A percentile compares a stretch with the other conserved stretches of the same genome.
Evolutionary conservation across 192 early-diverging fungal species (phyloP).

Genomic region (Coemansia sp.): DNA sequence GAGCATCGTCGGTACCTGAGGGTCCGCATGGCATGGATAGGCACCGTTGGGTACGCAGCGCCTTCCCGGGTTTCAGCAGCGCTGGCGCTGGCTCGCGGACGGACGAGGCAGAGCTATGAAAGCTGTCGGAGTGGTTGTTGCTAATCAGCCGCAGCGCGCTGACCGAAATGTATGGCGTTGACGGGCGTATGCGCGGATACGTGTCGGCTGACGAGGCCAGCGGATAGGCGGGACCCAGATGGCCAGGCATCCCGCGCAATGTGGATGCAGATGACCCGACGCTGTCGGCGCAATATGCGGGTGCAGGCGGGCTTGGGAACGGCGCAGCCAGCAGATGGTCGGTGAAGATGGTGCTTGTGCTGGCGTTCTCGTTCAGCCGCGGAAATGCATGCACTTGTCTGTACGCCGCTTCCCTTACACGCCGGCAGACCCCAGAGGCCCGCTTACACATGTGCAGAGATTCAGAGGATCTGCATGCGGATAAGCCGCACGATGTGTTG

Average conservation of each 20-base stretch:
- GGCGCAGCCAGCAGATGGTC: neutral
- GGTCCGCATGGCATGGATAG: slow-evolving; percentile 25
- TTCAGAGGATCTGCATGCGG: neutral
- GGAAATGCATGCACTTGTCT: slow-evolving; percentile 4
- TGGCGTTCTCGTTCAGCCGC: neutral
- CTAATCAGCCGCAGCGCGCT: slow-evolving; percentile 28
- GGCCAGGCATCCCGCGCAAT: slow-evolving; percentile 35
- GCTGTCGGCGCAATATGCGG: slow-evolving; percentile 1
- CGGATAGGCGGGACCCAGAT: slow-evolving; percentile 7
- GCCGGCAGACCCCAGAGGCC: neutral
- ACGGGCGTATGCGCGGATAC: slow-evolving; percentile 1
- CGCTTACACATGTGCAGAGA: neutral
- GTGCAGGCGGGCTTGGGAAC: slow-evolving; percentile 1
- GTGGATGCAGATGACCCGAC: slow-evolving; percentile 12
- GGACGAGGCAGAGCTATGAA: slow-evolving; percentile 1
- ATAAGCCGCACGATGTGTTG: neutral
- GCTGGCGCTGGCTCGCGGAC: slow-evolving; percentile 17
- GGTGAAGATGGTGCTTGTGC: slow-evolving; percentile 8
- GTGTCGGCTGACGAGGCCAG: neutral
- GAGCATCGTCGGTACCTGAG: neutral
- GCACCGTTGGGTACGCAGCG: slow-evolving; percentile 29
- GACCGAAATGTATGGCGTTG: slow-evolving; percentile 30
- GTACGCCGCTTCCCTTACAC: neutral
- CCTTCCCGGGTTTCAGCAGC: slow-evolving; percentile 14
- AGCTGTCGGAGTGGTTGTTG: neutral